Evolutionary conservation across 371 early-diverging fungal genomes (phyloP).

Genomic region (Thermomucor indicae-seudaticae): DNA sequence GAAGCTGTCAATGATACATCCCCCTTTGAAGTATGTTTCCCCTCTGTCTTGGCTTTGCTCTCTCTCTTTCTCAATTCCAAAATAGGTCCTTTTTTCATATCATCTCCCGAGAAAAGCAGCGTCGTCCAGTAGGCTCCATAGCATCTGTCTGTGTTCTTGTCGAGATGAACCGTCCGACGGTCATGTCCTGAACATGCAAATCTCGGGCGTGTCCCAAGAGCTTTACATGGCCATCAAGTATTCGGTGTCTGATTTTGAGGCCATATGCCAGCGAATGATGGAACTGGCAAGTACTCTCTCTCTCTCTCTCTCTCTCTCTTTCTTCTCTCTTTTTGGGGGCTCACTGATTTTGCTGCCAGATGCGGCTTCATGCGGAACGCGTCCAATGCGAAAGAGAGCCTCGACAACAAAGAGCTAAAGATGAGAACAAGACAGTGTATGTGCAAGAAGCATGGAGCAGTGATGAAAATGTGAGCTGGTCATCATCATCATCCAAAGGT

Average conservation of each 20-base stretch:
- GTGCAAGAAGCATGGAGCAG: neutral
- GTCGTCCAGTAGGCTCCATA: constrained; percentile 16
- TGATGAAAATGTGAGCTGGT: neutral
- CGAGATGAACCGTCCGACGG: too few relatives aligned
- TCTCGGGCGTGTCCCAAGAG: constrained; percentile 32
- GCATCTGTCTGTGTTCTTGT: constrained; percentile 2
- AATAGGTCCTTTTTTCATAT: constrained; percentile 9
- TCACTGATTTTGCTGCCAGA: too few relatives aligned
- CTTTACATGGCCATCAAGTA: constrained; percentile 32
- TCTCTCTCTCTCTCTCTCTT: neutral
- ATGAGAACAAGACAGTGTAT: neutral
- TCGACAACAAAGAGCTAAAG: neutral
- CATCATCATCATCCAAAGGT: too few relatives aligned
- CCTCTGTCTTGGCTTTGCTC: neutral
- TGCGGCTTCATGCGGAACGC: constrained; percentile 1
- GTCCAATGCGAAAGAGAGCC: neutral
- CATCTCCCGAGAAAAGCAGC: constrained; percentile 11
- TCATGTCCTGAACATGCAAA: constrained; percentile 18
- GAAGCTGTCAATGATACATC: constrained; percentile 29
- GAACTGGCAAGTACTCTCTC: constrained; percentile 24
- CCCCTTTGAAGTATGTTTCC: constrained; percentile 34
- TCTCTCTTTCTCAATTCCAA: neutral
- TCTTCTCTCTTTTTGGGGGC: constrained; percentile 14
- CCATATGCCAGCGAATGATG: constrained; percentile 32
- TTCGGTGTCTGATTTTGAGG: constrained; percentile 26